Percentiles rank a stretch among this genome's conserved stretches.
Conservation (phyloP, 2,329 filamentous ascomycete genomes). For the Domatiomyces catenatus region DNA sequence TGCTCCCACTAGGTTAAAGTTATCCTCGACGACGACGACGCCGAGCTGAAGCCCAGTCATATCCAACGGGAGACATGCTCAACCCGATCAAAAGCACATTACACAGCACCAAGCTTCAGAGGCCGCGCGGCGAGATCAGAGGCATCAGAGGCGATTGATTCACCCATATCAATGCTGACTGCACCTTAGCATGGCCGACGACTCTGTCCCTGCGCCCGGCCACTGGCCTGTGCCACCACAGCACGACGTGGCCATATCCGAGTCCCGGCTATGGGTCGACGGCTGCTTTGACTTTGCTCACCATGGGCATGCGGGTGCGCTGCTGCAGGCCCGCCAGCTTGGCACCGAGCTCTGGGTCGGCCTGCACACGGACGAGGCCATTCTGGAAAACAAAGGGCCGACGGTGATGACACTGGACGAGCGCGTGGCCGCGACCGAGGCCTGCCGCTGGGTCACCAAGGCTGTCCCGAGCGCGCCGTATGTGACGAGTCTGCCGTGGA, state of each 20-base stretch:
- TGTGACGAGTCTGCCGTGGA: conserved; percentile 85
- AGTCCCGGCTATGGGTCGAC: conserved; percentile 87
- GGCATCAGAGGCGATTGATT: no score
- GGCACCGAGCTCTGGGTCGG: conserved; percentile 80
- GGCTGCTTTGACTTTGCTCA: conserved; percentile 99
- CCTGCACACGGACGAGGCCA: conserved; percentile 89
- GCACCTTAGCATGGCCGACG: not conserved
- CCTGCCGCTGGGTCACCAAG: conserved; percentile 83
- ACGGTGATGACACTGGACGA: conserved; percentile 92
- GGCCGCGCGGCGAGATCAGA: no score
- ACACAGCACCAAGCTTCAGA: no score
- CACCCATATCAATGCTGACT: not conserved
- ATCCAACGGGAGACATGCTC: no score
- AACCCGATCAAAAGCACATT: no score
- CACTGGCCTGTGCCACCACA: conserved; percentile 52
- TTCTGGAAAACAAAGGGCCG: conserved; percentile 91
- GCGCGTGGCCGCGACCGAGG: conserved; percentile 77
- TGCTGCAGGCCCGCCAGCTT: conserved; percentile 86
- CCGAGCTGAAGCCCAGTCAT: no score
- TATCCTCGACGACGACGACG: no score
- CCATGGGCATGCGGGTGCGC: conserved; percentile 90
- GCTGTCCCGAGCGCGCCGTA: conserved; percentile 80
- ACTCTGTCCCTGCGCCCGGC: conserved; percentile 35
- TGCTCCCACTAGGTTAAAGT: no score
- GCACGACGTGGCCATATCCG: conserved; percentile 39